A percentile compares a stretch with the other conserved stretches of the same genome.
phyloP scores from a whole-genome alignment of 2,329 filamentous ascomycete genomes.

The Amylocarpus encephaloides region DNA sequence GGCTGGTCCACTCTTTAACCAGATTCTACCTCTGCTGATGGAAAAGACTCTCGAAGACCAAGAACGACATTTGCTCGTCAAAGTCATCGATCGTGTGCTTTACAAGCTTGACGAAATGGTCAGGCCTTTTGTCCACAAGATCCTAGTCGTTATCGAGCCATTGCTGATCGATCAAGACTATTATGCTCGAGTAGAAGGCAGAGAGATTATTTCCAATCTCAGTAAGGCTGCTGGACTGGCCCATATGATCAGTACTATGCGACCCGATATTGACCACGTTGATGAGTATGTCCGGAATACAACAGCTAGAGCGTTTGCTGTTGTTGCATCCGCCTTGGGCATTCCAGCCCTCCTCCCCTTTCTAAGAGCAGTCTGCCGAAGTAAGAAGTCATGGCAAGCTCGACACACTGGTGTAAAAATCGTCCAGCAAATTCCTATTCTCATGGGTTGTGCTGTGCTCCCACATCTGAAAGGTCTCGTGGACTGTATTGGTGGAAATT shows the following conservation, averaged over 20 bases:
- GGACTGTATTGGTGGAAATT: slow-evolving; percentile 90
- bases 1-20: slow-evolving; percentile 89
- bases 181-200: slow-evolving; percentile 94
- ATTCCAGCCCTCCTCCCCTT: slow-evolving; percentile 95
- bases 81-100: slow-evolving; percentile 96
- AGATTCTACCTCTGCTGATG: slow-evolving; percentile 95
- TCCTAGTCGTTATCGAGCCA: slow-evolving; percentile 97
- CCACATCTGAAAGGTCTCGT: slow-evolving; percentile 94
- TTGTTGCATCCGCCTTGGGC: slow-evolving; percentile 91
- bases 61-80: slow-evolving; percentile 94
- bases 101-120: slow-evolving; percentile 98
- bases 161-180: slow-evolving; percentile 98
- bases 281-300: slow-evolving; percentile 99
- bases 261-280: slow-evolving; percentile 95
- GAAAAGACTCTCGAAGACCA: slow-evolving; percentile 97
- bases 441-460: slow-evolving; percentile 96
- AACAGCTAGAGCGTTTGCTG: slow-evolving; percentile 91
- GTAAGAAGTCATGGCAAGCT: slow-evolving; percentile 99
- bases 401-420: slow-evolving; percentile 98
- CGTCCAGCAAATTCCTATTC: slow-evolving; percentile 94
- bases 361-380: slow-evolving; percentile 88
- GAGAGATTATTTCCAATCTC: slow-evolving; percentile 97
- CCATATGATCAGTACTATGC: slow-evolving; percentile 99
- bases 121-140: slow-evolving; percentile 95
- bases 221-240: slow-evolving; percentile 94